A percentile compares a stretch with the other conserved stretches of the same genome.
Evolutionary conservation across 176 grass and related monocot species (phyloP).

Genomic region (Carex kokanica): DNA sequence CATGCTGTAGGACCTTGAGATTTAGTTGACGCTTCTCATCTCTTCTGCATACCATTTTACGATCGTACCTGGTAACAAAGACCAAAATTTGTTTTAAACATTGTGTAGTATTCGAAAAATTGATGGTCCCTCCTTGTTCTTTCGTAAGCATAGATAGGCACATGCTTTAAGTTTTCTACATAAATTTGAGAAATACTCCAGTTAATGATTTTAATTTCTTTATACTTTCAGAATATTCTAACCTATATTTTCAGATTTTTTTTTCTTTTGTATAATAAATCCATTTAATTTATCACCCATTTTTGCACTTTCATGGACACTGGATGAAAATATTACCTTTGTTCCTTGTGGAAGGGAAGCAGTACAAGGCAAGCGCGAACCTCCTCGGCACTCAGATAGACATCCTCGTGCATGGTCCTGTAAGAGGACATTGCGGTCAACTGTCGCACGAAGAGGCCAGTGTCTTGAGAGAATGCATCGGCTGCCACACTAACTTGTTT

Average conservation of each 20-base stretch:
- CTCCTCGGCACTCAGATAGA: conserved; percentile 57
- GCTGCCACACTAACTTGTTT: conserved; percentile 35
- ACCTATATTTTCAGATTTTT: not conserved
- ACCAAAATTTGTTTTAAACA: not conserved
- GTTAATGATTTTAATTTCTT: too few relatives aligned
- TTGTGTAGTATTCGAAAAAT: not conserved
- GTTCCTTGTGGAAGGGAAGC: conserved; percentile 66
- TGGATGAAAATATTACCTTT: conserved; percentile 19
- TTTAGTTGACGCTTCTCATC: conserved; percentile 42
- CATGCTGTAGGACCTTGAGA: conserved; percentile 33
- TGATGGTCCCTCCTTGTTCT: not conserved
- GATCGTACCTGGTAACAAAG: conserved; percentile 35
- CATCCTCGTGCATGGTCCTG: conserved; percentile 55
- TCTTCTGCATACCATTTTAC: conserved; percentile 48
- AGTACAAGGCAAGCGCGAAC: conserved; percentile 43
- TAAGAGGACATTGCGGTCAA: conserved; percentile 48
- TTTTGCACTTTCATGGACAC: not conserved
- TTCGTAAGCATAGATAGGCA: too few relatives aligned
- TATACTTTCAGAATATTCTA: too few relatives aligned
- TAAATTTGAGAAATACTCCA: too few relatives aligned
- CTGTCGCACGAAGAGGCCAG: conserved; percentile 24
- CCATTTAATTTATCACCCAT: not conserved
- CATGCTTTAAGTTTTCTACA: too few relatives aligned
- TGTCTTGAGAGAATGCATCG: conserved; percentile 33
- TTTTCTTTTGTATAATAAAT: not conserved